Evolutionary conservation across 2,329 filamentous ascomycete species (phyloP), one percentile per base, ranked within the genome.

Genomic region (Chaetomiaceae sp.): DNA sequence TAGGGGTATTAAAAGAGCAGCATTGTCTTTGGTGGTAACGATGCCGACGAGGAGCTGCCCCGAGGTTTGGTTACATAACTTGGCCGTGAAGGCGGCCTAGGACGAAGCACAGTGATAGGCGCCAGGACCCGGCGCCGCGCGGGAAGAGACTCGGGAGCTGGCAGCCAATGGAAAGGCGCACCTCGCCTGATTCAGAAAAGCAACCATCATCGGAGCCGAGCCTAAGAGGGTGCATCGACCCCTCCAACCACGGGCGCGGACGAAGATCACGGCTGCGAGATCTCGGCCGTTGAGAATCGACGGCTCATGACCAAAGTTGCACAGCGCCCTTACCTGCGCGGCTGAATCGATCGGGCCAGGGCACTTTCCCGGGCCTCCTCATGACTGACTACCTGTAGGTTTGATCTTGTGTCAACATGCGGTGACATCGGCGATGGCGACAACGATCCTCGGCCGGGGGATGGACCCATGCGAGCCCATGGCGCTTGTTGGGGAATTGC

Each of bases 231-330:
- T 34, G 45, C 14, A 25, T 27, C 30, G 13, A 13, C 27, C 21
- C n/a, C 47, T 43, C 25, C 36, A 49, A 27, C 20, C 37, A 49
- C 29, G 27, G 30, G 4, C 4, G 13, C 27, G 5, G 36, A 11
- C 20, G 27, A 30, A 23, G 13, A 29, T 27, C 25, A 7, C 16
- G 18, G 5, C 51, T 53, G 51, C 51, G 29, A 45, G 51, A 53
- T 53, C 45, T 53, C 51, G 51, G 51, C 45, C 40, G 51, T 48
- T 53, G 45, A 18, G 25, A 44, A 25, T 27, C 32, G 42, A 37
- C 21, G 38, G 43, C 30, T 52, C 43, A 36, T 33, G 29, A n/a
- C 21, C 1, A 34, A 5, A 9, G 50, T 48, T 27, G 32, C 50
- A 53, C 50, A 34, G n/a, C 33, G 14, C 42, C 9, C 49, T 13